Base-by-base conservation (phyloP, 164 flowering plant species). In the Houttuynia cordata region DNA sequence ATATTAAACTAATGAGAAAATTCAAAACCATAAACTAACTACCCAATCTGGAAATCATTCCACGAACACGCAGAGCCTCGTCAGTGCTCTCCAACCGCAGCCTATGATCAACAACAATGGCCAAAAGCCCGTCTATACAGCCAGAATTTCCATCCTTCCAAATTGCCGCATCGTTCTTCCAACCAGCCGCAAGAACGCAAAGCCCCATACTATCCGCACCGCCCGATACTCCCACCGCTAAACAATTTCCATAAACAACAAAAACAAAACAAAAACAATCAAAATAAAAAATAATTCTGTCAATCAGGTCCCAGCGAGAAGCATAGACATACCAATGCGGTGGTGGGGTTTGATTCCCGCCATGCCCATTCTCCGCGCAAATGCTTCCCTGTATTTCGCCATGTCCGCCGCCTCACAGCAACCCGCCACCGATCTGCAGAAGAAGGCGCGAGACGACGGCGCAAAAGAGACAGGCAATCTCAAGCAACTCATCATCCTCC, bases 121-220 rank as follows among this genome's bases (percentile, higher is more conserved):
- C 95, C 63, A 88, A 72, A 41, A 88, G 74, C 69, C 98, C 96
- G 59, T 87, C 81, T 59, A 88, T 68, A 45, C 65, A 72, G 34
- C 78, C 80, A 51, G 67, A 63, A 12, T 45, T 57, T 37, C 64
- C 69, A 51, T 57, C 57, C 20, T 34, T 63, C 37, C 66, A 69
- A 68, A 67, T 39, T 40, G 41, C 58, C 37, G 77, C 78, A 23
- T 71, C 72, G 4, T 55, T 67, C 70, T 88, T 92, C 98, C 98
- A 92, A 30, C 42, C 70, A 30, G 91, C 82, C 14, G 95, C 73
- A 41, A 92, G 65, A 45, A 79, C 78, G 65, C 95, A 88, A 4
- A 92, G 71, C 0, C 94, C 96, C 72, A 92, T 78, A 66, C 98
- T 92, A 60, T 92, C 98, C 10, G 95, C 85, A 7, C 98, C 98